phyloP scores from a whole-genome alignment of 768 basidiomycete genomes.

The Boletus rufocinnamomeus region DNA sequence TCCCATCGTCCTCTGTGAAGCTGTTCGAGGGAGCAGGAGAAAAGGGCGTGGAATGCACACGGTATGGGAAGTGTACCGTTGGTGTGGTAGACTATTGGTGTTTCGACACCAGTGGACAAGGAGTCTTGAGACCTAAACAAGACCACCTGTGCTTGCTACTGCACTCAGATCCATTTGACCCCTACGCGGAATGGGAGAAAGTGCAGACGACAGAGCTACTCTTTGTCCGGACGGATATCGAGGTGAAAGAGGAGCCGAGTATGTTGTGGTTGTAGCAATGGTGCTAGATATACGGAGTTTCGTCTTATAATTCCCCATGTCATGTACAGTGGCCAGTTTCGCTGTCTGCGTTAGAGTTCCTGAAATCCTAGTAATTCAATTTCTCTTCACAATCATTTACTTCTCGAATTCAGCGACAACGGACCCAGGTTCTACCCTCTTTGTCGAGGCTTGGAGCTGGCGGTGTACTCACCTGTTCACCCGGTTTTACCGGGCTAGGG shows the following conservation, averaged over 20 bases:
- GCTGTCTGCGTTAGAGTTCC: not conserved
- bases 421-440: too few species aligned
- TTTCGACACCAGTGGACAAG: constrained; percentile 31
- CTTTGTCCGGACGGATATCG: constrained; percentile 22
- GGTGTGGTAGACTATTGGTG: constrained; percentile 37
- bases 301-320: not conserved
- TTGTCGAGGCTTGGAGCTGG: not conserved
- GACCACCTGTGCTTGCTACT: constrained; percentile 34
- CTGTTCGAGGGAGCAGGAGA: constrained; percentile 21
- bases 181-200: constrained; percentile 30
- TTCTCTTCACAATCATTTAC: not conserved
- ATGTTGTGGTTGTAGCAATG: constrained; percentile 28
- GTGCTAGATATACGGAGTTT: not conserved
- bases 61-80: constrained; percentile 24
- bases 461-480: not conserved
- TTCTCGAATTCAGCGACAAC: not conserved
- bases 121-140: constrained; percentile 24
- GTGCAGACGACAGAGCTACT: constrained; percentile 29
- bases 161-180: constrained; percentile 33
- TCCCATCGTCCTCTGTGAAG: constrained; percentile 20
- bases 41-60: constrained; percentile 14
- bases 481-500: not conserved
- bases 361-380: too few species aligned
- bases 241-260: constrained; percentile 19
- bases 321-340: not conserved